phyloP scores from a whole-genome alignment of 169 alveolate species.

The Eimeria necatrix region DNA sequence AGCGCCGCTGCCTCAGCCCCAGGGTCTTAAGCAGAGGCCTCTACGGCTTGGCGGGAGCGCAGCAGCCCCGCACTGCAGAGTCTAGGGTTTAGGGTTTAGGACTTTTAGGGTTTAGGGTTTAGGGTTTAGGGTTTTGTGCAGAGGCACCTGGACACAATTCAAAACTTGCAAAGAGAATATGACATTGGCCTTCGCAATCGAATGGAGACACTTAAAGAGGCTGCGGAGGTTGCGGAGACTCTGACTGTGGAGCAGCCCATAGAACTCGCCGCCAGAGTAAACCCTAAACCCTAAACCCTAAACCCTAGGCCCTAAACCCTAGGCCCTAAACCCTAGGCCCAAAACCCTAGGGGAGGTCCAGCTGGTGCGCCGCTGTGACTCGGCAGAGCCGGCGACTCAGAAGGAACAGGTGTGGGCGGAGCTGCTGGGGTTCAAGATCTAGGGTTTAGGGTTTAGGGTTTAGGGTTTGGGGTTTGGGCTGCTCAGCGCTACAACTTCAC shows the following conservation, averaged over 20 bases:
- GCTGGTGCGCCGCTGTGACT: too few species aligned
- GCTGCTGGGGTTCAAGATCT: too few species aligned
- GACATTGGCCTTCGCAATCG: not conserved
- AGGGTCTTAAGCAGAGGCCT: not conserved
- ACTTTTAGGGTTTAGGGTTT: conserved; percentile 5
- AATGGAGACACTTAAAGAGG: not conserved
- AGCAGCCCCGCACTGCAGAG: not conserved
- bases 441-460: conserved; percentile 1
- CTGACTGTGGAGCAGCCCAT: not conserved
- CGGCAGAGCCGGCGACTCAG: too few species aligned
- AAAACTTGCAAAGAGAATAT: too few species aligned
- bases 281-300: not conserved
- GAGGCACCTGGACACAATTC: too few species aligned
- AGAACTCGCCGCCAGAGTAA: not conserved
- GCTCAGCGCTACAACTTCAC: not conserved
- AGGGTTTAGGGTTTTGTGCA: too few species aligned
- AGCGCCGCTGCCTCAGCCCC: not conserved
- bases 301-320: conserved; percentile 5
- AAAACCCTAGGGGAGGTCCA: too few species aligned
- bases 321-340: conserved; percentile 15
- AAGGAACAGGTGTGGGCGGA: not conserved
- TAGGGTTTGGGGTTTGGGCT: conserved; percentile 27
- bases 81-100: not conserved
- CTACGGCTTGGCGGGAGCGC: not conserved
- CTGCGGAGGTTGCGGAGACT: not conserved